Evolutionary conservation across 805 yeast genomes (phyloP).

Genomic region (Saturnispora serradocipensis): DNA sequence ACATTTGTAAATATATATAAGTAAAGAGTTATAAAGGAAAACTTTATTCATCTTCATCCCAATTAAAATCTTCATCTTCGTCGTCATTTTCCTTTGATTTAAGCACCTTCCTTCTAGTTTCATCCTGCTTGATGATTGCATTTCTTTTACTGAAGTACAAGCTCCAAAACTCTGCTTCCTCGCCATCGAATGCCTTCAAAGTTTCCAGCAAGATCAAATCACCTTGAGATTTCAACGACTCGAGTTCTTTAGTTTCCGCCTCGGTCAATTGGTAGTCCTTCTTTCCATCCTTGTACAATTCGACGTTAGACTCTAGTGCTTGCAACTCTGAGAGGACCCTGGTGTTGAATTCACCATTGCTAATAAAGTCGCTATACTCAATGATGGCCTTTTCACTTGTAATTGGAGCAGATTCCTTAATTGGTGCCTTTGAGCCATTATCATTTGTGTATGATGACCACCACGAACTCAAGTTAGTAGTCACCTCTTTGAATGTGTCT

Average conservation of each 20-base stretch:
- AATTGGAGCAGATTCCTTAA: neutral
- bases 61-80: slow-evolving; percentile 7
- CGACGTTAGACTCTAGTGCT: neutral
- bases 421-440: neutral
- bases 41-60: slow-evolving; percentile 6
- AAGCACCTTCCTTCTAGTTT: neutral
- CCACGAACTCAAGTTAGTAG: neutral
- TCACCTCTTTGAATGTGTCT: slow-evolving; percentile 1
- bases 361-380: neutral
- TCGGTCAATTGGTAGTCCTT: neutral
- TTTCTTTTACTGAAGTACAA: slow-evolving; percentile 1
- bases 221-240: neutral
- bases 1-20: neutral
- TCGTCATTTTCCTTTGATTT: neutral
- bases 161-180: slow-evolving; percentile 2
- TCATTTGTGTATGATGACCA: neutral
- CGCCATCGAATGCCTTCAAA: neutral
- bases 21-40: too few species aligned
- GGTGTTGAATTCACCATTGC: slow-evolving; percentile 1
- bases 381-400: neutral
- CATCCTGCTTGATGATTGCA: slow-evolving; percentile 3
- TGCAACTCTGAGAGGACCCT: slow-evolving; percentile 4
- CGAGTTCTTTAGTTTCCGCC: neutral
- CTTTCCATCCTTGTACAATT: neutral
- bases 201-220: neutral